Conservation (phyloP, 2,329 filamentous ascomycete genomes). For the Mariannaea elegans region DNA sequence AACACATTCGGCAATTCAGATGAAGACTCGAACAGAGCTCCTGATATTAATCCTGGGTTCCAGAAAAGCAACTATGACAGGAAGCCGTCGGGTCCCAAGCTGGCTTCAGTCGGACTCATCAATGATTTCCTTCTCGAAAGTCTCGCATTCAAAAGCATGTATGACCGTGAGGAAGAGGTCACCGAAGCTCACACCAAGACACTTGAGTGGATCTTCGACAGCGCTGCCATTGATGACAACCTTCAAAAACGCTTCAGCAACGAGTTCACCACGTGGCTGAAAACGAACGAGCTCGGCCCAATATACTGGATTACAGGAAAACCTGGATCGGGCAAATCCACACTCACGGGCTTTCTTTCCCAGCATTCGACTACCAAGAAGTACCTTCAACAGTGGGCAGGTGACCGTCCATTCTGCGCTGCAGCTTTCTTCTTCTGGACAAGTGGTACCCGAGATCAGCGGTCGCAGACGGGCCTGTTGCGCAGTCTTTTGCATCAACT, state of each 20-base stretch:
- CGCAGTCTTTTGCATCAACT: constrained; percentile 49
- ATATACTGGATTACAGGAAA: constrained; percentile 53
- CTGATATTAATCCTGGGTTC: neutral
- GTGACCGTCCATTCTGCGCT: constrained; percentile 36
- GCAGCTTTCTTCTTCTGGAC: constrained; percentile 58
- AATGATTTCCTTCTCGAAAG: constrained; percentile 45
- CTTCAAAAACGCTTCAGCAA: constrained; percentile 13
- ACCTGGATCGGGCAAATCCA: constrained; percentile 57
- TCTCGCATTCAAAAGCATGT: constrained; percentile 45
- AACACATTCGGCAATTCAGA: neutral
- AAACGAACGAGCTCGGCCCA: constrained; percentile 24
- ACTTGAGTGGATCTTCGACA: constrained; percentile 49
- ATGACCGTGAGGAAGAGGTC: constrained; percentile 43
- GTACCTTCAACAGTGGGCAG: constrained; percentile 41
- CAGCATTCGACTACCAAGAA: constrained; percentile 30
- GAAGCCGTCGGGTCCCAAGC: neutral
- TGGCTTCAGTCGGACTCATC: constrained; percentile 34
- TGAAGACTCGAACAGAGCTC: neutral
- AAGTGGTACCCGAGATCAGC: constrained; percentile 49
- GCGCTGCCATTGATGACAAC: neutral
- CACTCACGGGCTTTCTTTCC: constrained; percentile 52
- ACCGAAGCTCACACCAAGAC: constrained; percentile 43
- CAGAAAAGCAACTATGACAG: neutral
- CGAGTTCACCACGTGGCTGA: constrained; percentile 42
- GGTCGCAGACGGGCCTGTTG: constrained; percentile 48